Percentiles rank a stretch among this genome's conserved stretches.
These are phyloP conservation scores for Aphanomyces astaci DNA, from an alignment of 352 stramenopile species.

Conservation along the genomic window DNA sequence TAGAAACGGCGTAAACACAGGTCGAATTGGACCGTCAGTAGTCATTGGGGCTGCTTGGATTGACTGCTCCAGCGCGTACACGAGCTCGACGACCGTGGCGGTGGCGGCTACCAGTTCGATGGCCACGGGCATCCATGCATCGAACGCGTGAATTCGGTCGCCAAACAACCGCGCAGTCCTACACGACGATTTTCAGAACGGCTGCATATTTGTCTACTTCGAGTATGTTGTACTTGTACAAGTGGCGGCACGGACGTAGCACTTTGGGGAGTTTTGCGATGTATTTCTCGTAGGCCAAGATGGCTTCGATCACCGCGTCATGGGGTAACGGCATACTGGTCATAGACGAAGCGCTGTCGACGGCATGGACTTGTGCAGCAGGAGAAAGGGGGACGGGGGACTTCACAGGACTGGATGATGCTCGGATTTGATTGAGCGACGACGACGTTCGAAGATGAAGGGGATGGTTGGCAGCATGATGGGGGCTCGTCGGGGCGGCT, in stretches of 20 bases:
- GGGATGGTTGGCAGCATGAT: no score
- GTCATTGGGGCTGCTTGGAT: no score
- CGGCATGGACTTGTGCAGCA: neutral
- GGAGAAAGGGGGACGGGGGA: no score
- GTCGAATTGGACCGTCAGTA: neutral
- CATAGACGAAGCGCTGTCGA: neutral
- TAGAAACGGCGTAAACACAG: neutral
- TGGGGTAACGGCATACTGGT: neutral
- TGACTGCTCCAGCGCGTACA: neutral
- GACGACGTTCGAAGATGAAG: no score
- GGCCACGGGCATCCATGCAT: neutral
- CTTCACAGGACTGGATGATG: no score
- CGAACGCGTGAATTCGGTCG: slow-evolving; percentile 3
- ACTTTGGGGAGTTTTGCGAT: neutral
- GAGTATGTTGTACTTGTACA: neutral
- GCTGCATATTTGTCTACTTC: neutral
- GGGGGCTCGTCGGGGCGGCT: neutral
- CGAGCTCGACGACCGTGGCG: neutral
- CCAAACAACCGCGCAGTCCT: neutral
- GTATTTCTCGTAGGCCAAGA: neutral
- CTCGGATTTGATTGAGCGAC: no score
- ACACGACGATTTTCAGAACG: neutral
- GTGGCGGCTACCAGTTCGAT: neutral
- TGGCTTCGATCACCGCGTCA: slow-evolving; percentile 1
- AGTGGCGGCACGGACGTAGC: neutral